Evolutionary conservation across 2,329 filamentous ascomycete genomes (phyloP).

Genomic region (Apiospora marii): DNA sequence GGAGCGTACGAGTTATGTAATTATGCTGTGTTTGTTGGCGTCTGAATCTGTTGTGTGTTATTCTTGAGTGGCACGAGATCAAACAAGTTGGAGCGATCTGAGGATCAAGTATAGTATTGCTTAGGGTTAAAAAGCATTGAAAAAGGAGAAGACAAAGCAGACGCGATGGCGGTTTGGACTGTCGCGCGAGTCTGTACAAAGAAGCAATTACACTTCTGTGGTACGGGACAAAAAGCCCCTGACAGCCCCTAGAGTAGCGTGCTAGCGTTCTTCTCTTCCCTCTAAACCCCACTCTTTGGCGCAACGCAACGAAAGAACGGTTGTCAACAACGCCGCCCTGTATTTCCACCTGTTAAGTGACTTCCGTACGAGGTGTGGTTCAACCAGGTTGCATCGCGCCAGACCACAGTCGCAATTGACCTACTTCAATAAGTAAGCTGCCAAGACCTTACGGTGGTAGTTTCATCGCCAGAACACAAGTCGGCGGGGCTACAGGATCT

Average conservation of each 20-base stretch:
- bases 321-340: neutral
- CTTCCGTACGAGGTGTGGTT: neutral
- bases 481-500: neutral
- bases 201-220: too few species aligned
- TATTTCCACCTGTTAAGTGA: neutral
- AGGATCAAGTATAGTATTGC: too few species aligned
- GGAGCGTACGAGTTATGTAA: too few species aligned
- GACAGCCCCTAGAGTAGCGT: neutral
- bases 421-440: neutral
- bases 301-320: neutral
- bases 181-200: neutral
- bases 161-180: neutral
- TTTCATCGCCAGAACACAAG: neutral
- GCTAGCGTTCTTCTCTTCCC: neutral
- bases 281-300: neutral
- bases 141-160: too few species aligned
- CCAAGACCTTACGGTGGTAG: neutral
- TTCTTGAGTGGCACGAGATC: neutral
- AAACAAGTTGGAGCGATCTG: too few species aligned
- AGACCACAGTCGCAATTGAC: neutral
- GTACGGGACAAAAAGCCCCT: neutral
- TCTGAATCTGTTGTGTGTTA: neutral
- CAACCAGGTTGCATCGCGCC: too few species aligned
- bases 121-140: too few species aligned
- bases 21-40: neutral